Conservation (phyloP, 306 rosid species). For the Comarum palustre region DNA sequence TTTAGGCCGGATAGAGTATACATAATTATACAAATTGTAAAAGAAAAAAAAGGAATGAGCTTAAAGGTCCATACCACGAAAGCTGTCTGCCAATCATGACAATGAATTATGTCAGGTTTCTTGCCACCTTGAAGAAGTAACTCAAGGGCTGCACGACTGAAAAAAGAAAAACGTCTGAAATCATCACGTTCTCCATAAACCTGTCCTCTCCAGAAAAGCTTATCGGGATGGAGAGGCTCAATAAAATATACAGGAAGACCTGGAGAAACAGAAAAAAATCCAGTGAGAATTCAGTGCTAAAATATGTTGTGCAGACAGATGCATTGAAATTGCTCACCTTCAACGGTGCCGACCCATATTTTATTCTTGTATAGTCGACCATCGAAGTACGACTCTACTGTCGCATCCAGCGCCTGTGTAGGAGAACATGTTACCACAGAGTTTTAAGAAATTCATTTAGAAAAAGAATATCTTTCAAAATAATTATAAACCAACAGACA, state of each 20-base stretch:
- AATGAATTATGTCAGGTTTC: slow-evolving; percentile 94
- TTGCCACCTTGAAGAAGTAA: slow-evolving; percentile 90
- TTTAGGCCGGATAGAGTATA: too few species aligned
- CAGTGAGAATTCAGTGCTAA: slow-evolving; percentile 30
- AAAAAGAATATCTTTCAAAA: not conserved
- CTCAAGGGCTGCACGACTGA: slow-evolving; percentile 94
- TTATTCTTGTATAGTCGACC: slow-evolving; percentile 74
- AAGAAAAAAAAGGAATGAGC: slow-evolving; percentile 23
- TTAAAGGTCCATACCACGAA: slow-evolving; percentile 63
- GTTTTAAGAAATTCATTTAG: slow-evolving; percentile 16
- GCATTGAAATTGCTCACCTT: slow-evolving; percentile 47
- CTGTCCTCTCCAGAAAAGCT: slow-evolving; percentile 77
- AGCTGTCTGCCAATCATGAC: slow-evolving; percentile 99
- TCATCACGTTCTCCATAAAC: slow-evolving; percentile 86
- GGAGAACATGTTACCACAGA: slow-evolving; percentile 24
- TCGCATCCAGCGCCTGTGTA: slow-evolving; percentile 64
- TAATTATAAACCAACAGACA: not conserved
- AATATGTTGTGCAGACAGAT: slow-evolving; percentile 17
- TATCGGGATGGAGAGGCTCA: slow-evolving; percentile 91
- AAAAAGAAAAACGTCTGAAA: slow-evolving; percentile 83
- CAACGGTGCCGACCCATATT: slow-evolving; percentile 92
- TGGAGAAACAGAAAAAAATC: slow-evolving; percentile 33
- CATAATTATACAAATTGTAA: not conserved
- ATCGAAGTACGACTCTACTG: slow-evolving; percentile 76
- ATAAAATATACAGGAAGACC: slow-evolving; percentile 97